phyloP scores from a whole-genome alignment of 768 basidiomycete species.

The Naganishia vishniacii region DNA sequence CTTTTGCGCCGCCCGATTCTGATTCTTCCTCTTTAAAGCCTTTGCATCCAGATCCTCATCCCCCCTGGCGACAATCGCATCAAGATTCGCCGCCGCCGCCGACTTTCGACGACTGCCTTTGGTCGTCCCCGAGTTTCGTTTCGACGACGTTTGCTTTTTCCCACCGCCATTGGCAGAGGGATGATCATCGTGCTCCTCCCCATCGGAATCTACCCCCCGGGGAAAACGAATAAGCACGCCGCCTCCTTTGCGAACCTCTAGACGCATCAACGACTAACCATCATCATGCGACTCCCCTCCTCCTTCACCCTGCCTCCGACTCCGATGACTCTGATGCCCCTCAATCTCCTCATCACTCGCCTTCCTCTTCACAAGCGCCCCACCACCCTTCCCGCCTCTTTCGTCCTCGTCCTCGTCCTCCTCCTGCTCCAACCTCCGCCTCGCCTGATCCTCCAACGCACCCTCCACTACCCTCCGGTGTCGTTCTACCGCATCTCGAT shows the following conservation, averaged over 20 bases:
- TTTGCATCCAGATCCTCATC: slow-evolving; percentile 22
- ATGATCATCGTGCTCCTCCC: slow-evolving; percentile 14
- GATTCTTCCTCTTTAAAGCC: slow-evolving; percentile 75
- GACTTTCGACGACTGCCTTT: slow-evolving; percentile 14
- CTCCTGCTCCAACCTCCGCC: no score
- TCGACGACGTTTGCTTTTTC: slow-evolving; percentile 5
- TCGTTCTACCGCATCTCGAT: no score
- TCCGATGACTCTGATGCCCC: slow-evolving; percentile 20
- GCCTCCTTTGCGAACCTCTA: no score
- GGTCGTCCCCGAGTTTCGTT: not conserved
- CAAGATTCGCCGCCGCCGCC: not conserved
- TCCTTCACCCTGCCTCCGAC: not conserved
- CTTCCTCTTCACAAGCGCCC: slow-evolving; percentile 12
- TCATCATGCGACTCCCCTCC: slow-evolving; percentile 17
- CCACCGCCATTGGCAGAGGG: not conserved
- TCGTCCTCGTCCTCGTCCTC: not conserved
- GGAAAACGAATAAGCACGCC: not conserved
- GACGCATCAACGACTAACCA: not conserved
- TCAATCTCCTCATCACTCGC: slow-evolving; percentile 25
- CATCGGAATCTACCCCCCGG: slow-evolving; percentile 3
- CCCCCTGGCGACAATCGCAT: not conserved
- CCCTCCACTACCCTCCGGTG: no score
- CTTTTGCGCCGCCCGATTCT: slow-evolving; percentile 93
- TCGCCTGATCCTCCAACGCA: no score
- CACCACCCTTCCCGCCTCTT: not conserved